Percentiles rank a stretch among this genome's conserved stretches.
Conservation (phyloP, 2,329 filamentous ascomycete genomes). For the Neoscytalidium dimidiatum region DNA sequence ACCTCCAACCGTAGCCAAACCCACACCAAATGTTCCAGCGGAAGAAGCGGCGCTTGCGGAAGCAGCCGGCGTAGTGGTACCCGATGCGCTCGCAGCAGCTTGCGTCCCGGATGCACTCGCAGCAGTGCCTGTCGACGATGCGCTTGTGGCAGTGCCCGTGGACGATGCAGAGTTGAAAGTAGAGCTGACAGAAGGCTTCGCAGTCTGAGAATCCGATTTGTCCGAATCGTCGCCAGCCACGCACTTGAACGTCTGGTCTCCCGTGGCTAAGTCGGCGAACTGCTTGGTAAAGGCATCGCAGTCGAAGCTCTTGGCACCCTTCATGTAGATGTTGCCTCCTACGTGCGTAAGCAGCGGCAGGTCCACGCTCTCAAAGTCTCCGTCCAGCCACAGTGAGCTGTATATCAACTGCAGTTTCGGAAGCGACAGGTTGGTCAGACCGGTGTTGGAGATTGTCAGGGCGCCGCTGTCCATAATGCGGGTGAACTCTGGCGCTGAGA, state of each 20-base stretch:
- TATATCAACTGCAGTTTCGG: constrained; percentile 1
- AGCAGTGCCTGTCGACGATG: not conserved
- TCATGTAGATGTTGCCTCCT: constrained; percentile 6
- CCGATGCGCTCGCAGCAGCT: not conserved
- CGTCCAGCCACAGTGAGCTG: not conserved
- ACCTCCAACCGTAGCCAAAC: not conserved
- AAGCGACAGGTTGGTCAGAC: not conserved
- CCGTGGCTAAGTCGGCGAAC: not conserved
- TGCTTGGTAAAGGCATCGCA: not conserved
- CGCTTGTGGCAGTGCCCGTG: not conserved
- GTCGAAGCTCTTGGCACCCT: not conserved
- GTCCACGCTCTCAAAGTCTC: constrained; percentile 2
- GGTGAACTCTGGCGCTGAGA: not conserved
- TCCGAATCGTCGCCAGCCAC: not conserved
- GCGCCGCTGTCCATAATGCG: constrained; percentile 7
- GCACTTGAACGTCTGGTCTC: not conserved
- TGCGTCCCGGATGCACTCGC: not conserved
- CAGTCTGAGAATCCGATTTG: not conserved
- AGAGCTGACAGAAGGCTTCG: not conserved
- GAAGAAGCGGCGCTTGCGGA: not conserved
- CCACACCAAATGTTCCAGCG: not conserved
- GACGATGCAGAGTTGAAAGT: not conserved
- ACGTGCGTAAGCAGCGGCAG: not conserved
- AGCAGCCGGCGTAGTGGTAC: not conserved
- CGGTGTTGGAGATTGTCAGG: not conserved